Conservation (phyloP, 1,139 yeast species). For the Blastobotrys indianensis region DNA sequence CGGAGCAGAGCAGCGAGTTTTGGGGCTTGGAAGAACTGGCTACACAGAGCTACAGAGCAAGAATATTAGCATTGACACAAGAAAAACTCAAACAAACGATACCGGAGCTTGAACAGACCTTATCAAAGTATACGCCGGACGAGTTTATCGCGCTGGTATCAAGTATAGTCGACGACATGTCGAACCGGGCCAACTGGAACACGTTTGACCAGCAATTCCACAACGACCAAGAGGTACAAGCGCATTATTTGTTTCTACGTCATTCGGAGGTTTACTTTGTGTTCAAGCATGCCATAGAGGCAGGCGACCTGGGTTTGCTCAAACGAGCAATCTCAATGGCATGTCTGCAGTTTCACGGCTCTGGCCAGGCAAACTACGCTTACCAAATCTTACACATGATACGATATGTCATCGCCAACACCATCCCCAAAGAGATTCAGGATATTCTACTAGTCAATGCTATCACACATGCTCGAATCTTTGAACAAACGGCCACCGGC, state of each 20-base stretch:
- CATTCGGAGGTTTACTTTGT: slow-evolving; percentile 11
- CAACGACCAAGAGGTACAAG: slow-evolving; percentile 11
- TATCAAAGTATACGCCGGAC: neutral
- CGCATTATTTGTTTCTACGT: slow-evolving; percentile 11
- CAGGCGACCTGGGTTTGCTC: slow-evolving; percentile 10
- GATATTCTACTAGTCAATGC: slow-evolving; percentile 7
- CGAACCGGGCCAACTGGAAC: slow-evolving; percentile 11
- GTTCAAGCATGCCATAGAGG: slow-evolving; percentile 9
- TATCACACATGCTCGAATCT: slow-evolving; percentile 7
- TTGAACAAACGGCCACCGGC: slow-evolving; percentile 7
- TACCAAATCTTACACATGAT: slow-evolving; percentile 10
- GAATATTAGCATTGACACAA: slow-evolving; percentile 5
- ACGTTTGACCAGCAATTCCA: slow-evolving; percentile 6
- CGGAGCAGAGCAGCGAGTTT: slow-evolving; percentile 8
- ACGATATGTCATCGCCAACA: slow-evolving; percentile 6
- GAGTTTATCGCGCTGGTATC: neutral
- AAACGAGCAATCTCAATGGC: slow-evolving; percentile 6
- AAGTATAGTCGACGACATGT: slow-evolving; percentile 3
- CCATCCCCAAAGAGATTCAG: slow-evolving; percentile 8
- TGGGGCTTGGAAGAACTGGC: slow-evolving; percentile 8
- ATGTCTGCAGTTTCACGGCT: slow-evolving; percentile 10
- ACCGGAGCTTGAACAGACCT: neutral
- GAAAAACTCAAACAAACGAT: neutral
- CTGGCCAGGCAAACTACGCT: slow-evolving; percentile 10
- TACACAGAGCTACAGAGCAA: slow-evolving; percentile 7